Percentiles rank a stretch among this genome's conserved stretches.
phyloP scores from a whole-genome alignment of 2,329 filamentous ascomycete genomes.

The Colletotrichum sp. region DNA sequence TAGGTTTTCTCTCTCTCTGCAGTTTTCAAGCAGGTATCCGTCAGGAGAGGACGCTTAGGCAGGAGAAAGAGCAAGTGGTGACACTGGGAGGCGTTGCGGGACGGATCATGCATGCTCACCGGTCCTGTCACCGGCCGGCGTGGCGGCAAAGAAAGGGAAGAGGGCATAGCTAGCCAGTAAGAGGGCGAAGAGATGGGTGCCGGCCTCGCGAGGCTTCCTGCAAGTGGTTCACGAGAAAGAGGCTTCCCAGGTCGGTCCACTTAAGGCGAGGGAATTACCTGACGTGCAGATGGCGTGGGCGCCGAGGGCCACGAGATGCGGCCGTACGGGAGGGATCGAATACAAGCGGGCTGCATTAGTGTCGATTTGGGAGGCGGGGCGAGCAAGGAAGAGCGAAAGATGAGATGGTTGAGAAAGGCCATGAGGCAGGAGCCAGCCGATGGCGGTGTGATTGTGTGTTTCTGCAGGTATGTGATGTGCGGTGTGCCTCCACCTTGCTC shows the following conservation, averaged over 20 bases:
- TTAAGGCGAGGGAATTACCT: neutral
- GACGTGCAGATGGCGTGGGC: constrained; percentile 2
- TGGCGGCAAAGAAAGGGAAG: neutral
- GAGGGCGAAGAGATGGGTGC: neutral
- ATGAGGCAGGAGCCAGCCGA: neutral
- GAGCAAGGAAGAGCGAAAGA: neutral
- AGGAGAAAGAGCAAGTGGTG: neutral
- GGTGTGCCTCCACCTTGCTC: neutral
- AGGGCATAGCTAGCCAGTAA: neutral
- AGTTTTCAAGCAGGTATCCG: neutral
- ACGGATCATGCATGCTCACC: neutral
- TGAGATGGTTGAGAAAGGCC: neutral
- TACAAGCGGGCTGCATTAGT: constrained; percentile 16
- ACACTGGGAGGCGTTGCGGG: neutral
- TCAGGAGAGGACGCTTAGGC: neutral
- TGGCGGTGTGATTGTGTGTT: constrained; percentile 3
- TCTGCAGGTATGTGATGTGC: neutral
- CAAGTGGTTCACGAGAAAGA: neutral
- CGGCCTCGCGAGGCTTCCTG: neutral
- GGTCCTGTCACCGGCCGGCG: neutral
- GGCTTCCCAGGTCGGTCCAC: neutral
- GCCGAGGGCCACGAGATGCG: neutral
- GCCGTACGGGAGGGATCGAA: constrained; percentile 10
- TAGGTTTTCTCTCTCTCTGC: neutral
- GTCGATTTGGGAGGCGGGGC: constrained; percentile 1